phyloP scores from a whole-genome alignment of 2,329 filamentous ascomycete genomes.

The Teratosphaeria pseudoeucalypti region DNA sequence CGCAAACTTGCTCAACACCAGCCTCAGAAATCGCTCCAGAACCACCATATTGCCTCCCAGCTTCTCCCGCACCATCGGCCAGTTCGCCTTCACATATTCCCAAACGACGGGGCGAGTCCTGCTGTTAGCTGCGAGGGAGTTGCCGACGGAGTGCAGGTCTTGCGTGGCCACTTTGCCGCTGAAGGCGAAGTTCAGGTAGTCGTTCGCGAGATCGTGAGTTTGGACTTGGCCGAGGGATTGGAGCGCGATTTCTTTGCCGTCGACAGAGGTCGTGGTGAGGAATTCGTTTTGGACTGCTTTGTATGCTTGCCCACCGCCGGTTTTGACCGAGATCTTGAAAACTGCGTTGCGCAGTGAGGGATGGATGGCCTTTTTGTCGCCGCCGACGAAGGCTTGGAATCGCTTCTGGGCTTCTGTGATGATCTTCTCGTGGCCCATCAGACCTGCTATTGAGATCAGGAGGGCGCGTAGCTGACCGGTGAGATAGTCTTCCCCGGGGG shows the following conservation, averaged over 20 bases:
- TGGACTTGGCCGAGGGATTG: conserved; percentile 64
- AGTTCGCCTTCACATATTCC: conserved; percentile 77
- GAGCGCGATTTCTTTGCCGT: conserved; percentile 81
- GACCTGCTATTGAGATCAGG: conserved; percentile 64
- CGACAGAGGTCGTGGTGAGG: conserved; percentile 69
- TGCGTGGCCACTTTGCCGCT: conserved; percentile 75
- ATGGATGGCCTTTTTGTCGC: conserved; percentile 60
- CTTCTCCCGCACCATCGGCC: conserved; percentile 60
- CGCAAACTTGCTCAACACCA: conserved; percentile 68
- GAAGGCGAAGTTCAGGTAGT: conserved; percentile 64
- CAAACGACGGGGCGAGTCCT: conserved; percentile 66
- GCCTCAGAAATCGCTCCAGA: conserved; percentile 76
- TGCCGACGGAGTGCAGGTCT: conserved; percentile 77
- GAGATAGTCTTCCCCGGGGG: conserved; percentile 69
- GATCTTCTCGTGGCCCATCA: conserved; percentile 61
- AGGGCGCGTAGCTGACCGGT: conserved; percentile 72
- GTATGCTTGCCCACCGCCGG: conserved; percentile 60
- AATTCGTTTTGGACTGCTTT: conserved; percentile 77
- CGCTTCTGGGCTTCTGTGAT: conserved; percentile 64
- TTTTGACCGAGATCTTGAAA: conserved; percentile 67
- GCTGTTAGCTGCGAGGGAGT: conserved; percentile 61
- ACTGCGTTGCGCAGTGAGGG: conserved; percentile 71
- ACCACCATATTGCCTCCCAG: conserved; percentile 75
- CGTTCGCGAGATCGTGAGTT: conserved; percentile 55
- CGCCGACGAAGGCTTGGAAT: conserved; percentile 68